Base-by-base conservation (phyloP, 352 stramenopile genomes). In the Phytopythium montanum region DNA sequence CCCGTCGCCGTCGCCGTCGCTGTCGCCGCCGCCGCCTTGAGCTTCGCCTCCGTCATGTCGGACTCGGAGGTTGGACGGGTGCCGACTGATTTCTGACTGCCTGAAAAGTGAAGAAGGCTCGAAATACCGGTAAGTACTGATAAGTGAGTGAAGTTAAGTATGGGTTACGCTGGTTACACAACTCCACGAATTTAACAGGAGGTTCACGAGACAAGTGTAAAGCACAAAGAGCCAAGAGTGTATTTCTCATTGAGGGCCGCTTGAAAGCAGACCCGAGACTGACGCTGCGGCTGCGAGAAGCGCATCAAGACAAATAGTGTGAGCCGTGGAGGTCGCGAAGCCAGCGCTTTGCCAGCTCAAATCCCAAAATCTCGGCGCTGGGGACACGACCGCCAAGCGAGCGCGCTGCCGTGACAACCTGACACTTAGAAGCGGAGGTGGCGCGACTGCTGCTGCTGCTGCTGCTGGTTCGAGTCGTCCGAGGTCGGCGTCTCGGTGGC, bases 381-480 rank as follows among this genome's bases (percentile, higher is more conserved):
- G 45, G 8, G 13, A 26, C 44, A 31, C 44, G 44, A 38, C 5
- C 33, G 14, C 33, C 33, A 16, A 25, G n/a, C n/a, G n/a, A 1
- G 25, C 48, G 25, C 31, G 38, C 0, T 8, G 14, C 33, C 2
- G 8, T 12, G 18, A 25, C 52, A 50, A 21, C 34, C 7, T 25
- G 23, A 21, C 45, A 38, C 53, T 59, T 59, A 59, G 53, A 59
- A 59, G 53, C 53, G 53, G 1, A 59, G 38, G 53, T 59, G 29
- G 36, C 53, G 53, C 36, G 12, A 23, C 53, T 59, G 34, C 23
- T 50, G 23, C 36, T 59, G 38, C 36, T 58, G 36, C 36, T 59
- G 36, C 53, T 59, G 38, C 52, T 57, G 52, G 29, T 26, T 25
- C 21, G 31, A 34, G 52, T 56, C n/a, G 21, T 33, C 31, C 51